Evolutionary conservation across 1,284 basidiomycete genomes (phyloP).

Genomic region (Sporisorium iseilematis-ciliati): DNA sequence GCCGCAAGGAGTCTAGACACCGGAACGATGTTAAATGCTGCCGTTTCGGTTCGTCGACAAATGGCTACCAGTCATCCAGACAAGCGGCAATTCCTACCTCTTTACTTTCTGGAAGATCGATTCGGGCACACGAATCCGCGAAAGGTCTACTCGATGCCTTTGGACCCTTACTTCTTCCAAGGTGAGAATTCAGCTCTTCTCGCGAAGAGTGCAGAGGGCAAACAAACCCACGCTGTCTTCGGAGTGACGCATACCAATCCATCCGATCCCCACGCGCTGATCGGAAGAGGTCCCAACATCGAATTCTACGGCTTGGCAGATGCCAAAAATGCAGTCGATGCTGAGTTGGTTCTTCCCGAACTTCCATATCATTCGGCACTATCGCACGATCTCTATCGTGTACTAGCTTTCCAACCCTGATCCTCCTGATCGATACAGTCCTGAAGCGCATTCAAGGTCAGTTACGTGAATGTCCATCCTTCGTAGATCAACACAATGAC

Average conservation of each 20-base stretch:
- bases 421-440: too few species aligned
- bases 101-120: background rate
- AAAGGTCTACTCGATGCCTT: background rate
- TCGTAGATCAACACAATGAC: too few species aligned
- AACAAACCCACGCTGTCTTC: background rate
- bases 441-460: too few species aligned
- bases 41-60: background rate
- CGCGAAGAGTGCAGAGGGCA: background rate
- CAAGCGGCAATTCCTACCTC: background rate
- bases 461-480: too few species aligned
- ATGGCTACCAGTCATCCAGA: background rate
- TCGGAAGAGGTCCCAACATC: background rate
- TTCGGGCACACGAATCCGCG: background rate
- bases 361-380: background rate
- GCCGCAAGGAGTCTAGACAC: too few species aligned
- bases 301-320: slow-evolving; percentile 3
- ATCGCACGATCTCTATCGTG: slow-evolving; percentile 3
- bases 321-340: background rate
- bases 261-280: background rate
- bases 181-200: background rate
- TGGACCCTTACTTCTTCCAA: background rate
- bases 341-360: background rate
- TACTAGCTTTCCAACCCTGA: background rate
- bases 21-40: too few species aligned
- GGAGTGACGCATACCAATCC: background rate